These are phyloP conservation scores for Aureobasidium sp. DNA, from an alignment of 2,329 filamentous ascomycete genomes.

Conservation along the genomic window DNA sequence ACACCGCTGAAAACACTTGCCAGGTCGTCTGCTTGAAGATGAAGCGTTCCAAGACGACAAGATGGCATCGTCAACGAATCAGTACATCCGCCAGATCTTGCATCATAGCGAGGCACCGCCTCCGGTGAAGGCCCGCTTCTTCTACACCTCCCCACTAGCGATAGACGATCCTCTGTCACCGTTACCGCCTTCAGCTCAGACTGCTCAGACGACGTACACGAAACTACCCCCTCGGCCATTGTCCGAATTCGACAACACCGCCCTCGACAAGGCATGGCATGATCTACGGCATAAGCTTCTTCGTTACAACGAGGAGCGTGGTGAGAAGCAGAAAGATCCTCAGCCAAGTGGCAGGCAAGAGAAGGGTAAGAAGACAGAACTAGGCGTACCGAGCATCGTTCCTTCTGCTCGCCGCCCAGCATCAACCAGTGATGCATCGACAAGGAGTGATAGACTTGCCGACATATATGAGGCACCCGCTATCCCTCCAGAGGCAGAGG, in stretches of 20 bases:
- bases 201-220: conserved; percentile 19
- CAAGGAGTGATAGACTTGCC: background rate
- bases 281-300: conserved; percentile 29
- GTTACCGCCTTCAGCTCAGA: conserved; percentile 27
- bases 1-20: background rate
- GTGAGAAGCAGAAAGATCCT: conserved; percentile 24
- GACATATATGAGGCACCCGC: conserved; percentile 15
- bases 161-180: conserved; percentile 36
- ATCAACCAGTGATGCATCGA: conserved; percentile 2
- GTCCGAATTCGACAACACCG: conserved; percentile 31
- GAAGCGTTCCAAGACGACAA: background rate
- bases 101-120: conserved; percentile 33
- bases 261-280: conserved; percentile 32
- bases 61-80: conserved; percentile 27
- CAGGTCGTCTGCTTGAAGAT: background rate
- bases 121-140: conserved; percentile 30
- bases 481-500: conserved; percentile 15
- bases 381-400: background rate
- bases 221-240: conserved; percentile 32
- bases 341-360: background rate
- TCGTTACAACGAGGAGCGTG: conserved; percentile 29
- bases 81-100: conserved; percentile 40
- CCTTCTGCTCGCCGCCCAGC: background rate
- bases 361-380: conserved; percentile 11
- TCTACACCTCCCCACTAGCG: conserved; percentile 31